Conservation (phyloP, 2,329 filamentous ascomycete genomes). For the Phoma sp. region DNA sequence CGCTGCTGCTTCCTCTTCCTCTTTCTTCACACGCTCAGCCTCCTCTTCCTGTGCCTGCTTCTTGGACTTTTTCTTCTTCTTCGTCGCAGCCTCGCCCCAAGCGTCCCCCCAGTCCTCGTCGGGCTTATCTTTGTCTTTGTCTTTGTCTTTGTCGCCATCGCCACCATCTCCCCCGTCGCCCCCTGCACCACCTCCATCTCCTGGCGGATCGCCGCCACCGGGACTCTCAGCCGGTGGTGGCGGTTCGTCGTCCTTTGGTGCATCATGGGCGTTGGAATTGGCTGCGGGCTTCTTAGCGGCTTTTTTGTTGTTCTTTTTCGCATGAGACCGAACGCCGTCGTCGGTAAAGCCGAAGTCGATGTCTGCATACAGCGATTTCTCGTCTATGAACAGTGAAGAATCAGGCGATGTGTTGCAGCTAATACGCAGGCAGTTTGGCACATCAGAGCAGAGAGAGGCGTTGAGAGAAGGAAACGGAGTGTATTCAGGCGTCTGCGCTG, state of each 20-base stretch:
- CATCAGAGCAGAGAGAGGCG: conserved; percentile 39
- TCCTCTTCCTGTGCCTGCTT: conserved; percentile 45
- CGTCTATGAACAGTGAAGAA: conserved; percentile 40
- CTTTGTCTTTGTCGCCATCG: conserved; percentile 41
- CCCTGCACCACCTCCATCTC: conserved; percentile 43
- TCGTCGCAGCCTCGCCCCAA: conserved; percentile 37
- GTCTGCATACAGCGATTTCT: conserved; percentile 45
- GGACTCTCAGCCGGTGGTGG: conserved; percentile 39
- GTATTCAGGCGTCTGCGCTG: conserved; percentile 44
- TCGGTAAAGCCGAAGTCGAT: conserved; percentile 66
- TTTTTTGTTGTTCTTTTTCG: conserved; percentile 60
- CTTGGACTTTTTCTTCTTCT: conserved; percentile 51
- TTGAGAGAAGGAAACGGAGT: conserved; percentile 40
- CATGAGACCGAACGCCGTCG: conserved; percentile 59
- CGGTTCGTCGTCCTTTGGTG: conserved; percentile 57
- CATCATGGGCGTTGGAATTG: conserved; percentile 43
- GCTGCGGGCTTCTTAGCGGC: conserved; percentile 41
- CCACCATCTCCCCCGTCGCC: conserved; percentile 46
- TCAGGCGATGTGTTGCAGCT: conserved; percentile 37
- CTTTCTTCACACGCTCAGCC: conserved; percentile 44
- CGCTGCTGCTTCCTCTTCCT: conserved; percentile 48
- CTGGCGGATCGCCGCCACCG: conserved; percentile 44
- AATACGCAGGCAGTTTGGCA: conserved; percentile 37
- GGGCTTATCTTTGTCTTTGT: conserved; percentile 35
- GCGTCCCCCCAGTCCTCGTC: conserved; percentile 46